Percentiles rank a stretch among this genome's conserved stretches.
These are phyloP conservation scores for Radiomyces spectabilis DNA, from an alignment of 192 early-diverging fungal species.

Conservation along the genomic window DNA sequence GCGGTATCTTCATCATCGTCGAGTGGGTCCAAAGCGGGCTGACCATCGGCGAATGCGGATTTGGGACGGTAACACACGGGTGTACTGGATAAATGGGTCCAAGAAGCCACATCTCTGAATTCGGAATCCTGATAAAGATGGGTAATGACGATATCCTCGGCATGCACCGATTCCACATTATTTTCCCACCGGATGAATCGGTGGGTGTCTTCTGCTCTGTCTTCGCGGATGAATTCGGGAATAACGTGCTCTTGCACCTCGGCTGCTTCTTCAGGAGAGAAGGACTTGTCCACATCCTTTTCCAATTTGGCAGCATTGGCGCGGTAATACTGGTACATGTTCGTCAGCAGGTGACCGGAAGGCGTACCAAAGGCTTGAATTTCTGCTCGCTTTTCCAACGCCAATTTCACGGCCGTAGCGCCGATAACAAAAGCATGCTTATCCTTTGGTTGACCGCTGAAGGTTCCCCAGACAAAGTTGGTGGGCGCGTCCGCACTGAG, in stretches of 20 bases:
- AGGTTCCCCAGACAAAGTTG: conserved; percentile 25
- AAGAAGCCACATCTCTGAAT: conserved; percentile 26
- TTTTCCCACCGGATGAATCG: conserved; percentile 38
- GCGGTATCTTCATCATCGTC: conserved; percentile 16
- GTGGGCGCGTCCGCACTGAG: background rate
- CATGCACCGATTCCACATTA: conserved; percentile 29
- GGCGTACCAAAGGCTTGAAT: background rate
- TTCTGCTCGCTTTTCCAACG: conserved; percentile 11
- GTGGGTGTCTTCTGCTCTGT: conserved; percentile 5
- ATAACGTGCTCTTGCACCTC: conserved; percentile 8
- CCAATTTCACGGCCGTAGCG: background rate
- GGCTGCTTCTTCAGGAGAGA: conserved; percentile 15
- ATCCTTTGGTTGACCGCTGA: background rate
- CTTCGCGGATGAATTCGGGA: conserved; percentile 23
- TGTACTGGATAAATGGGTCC: conserved; percentile 16
- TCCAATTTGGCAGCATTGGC: background rate
- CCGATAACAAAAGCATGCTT: conserved; percentile 16
- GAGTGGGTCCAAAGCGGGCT: conserved; percentile 1
- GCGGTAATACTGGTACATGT: conserved; percentile 10
- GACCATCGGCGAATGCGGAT: conserved; percentile 7
- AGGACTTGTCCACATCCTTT: background rate
- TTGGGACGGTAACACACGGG: conserved; percentile 17
- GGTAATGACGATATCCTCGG: conserved; percentile 28
- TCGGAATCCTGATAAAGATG: conserved; percentile 41
- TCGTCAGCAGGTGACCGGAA: conserved; percentile 8